phyloP scores from a whole-genome alignment of 75 land plant species.

The Cunninghamia lanceolata region DNA sequence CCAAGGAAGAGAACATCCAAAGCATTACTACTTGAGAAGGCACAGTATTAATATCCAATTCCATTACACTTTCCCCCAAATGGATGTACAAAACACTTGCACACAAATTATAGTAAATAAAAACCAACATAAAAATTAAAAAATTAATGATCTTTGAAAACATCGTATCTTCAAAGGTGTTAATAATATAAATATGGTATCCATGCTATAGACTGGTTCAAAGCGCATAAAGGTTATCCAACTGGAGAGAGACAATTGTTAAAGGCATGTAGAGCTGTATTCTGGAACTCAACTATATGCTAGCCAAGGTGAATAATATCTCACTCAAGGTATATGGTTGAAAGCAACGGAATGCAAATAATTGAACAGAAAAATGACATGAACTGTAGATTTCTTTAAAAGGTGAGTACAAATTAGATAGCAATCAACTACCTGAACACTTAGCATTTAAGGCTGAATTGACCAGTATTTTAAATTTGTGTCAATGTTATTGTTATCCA shows the following conservation, averaged over 20 bases:
- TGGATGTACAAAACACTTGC: not conserved
- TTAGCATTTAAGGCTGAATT: not conserved
- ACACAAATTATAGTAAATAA: not conserved
- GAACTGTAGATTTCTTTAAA: not conserved
- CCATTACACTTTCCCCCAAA: not conserved
- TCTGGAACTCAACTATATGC: not conserved
- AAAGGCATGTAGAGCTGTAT: not conserved
- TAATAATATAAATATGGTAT: not conserved
- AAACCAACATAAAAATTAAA: not conserved
- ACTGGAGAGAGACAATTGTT: not conserved
- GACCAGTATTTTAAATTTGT: not conserved
- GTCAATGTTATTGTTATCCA: not conserved
- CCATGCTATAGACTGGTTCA: not conserved
- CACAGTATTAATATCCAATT: not conserved
- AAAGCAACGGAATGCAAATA: not conserved
- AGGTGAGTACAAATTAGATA: too few species aligned
- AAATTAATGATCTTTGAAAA: not conserved
- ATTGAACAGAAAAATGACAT: not conserved
- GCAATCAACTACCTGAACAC: too few species aligned
- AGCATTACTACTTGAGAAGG: not conserved
- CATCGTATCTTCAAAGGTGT: not conserved
- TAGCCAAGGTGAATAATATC: not conserved
- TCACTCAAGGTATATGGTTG: not conserved
- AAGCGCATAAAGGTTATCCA: not conserved
- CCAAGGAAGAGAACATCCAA: conserved; percentile 6